Conservation (phyloP, 73 alveolate species). For the Halteria grandinella region DNA sequence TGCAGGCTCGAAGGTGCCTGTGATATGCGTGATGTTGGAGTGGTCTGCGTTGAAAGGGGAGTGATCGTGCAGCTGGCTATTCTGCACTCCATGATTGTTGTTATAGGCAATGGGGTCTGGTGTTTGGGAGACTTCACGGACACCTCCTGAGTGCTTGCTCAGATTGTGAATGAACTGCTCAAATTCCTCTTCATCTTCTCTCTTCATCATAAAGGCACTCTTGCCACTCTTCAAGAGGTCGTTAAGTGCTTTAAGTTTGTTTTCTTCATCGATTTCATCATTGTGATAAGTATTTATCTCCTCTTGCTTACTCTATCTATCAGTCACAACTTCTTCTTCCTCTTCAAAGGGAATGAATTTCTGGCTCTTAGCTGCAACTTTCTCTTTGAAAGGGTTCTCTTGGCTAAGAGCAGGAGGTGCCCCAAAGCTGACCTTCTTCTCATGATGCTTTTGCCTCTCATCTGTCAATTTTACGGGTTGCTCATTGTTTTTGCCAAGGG, state of each 20-base stretch:
- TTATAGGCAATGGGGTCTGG: not conserved
- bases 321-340: not conserved
- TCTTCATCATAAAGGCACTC: not conserved
- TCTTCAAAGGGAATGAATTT: not conserved
- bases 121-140: conserved; percentile 17
- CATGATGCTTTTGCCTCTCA: not conserved
- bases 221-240: conserved; percentile 38
- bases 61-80: not conserved
- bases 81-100: not conserved
- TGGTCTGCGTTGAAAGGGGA: not conserved
- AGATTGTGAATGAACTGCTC: too few relatives aligned
- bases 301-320: not conserved
- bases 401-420: not conserved
- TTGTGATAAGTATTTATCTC: not conserved
- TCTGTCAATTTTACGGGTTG: too few relatives aligned
- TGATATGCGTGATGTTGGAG: not conserved
- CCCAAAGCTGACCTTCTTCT: conserved; percentile 17
- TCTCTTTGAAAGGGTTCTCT: not conserved
- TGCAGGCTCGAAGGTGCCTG: too few relatives aligned
- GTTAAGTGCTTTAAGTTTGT: conserved; percentile 26
- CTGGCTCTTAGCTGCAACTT: not conserved
- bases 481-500: not conserved
- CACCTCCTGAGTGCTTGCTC: too few relatives aligned
- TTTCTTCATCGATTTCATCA: not conserved
- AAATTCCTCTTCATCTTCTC: conserved; percentile 42